A percentile compares a stretch with the other conserved stretches of the same genome.
Conservation (phyloP, 1,284 basidiomycete species). For the Kalmanozyma brasiliensis region DNA sequence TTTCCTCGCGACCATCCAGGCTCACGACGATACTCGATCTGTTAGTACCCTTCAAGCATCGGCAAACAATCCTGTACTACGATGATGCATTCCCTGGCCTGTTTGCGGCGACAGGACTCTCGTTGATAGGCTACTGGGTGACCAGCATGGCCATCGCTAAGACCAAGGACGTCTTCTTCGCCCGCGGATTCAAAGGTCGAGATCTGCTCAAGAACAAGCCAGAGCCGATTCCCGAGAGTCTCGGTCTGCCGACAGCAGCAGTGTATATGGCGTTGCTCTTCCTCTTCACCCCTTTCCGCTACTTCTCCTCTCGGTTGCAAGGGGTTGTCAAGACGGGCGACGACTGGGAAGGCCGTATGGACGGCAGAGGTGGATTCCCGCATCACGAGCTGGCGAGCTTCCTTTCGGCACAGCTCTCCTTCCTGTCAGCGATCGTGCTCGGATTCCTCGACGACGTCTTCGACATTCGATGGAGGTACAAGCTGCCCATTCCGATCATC, state of each 20-base stretch:
- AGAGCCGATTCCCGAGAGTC: conserved; percentile 82
- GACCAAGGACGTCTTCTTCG: conserved; percentile 53
- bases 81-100: conserved; percentile 50
- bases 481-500: conserved; percentile 92
- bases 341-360: conserved; percentile 54
- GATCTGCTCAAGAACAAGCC: conserved; percentile 59
- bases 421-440: conserved; percentile 89
- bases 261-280: conserved; percentile 83
- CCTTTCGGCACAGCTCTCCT: conserved; percentile 87
- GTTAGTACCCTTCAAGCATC: not conserved
- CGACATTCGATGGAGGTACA: conserved; percentile 98
- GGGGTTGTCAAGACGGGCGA: conserved; percentile 22
- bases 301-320: conserved; percentile 48
- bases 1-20: conserved; percentile 10
- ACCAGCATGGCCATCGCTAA: conserved; percentile 38
- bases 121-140: conserved; percentile 41
- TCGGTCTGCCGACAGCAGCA: conserved; percentile 87
- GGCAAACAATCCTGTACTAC: conserved; percentile 24
- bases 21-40: conserved; percentile 13
- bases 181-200: conserved; percentile 57
- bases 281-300: conserved; percentile 66
- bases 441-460: conserved; percentile 98
- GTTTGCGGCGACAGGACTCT: conserved; percentile 41
- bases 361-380: conserved; percentile 75
- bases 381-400: conserved; percentile 91